Conservation (phyloP, 2,329 filamentous ascomycete species). For the Cephalotrichum gorgonifer region DNA sequence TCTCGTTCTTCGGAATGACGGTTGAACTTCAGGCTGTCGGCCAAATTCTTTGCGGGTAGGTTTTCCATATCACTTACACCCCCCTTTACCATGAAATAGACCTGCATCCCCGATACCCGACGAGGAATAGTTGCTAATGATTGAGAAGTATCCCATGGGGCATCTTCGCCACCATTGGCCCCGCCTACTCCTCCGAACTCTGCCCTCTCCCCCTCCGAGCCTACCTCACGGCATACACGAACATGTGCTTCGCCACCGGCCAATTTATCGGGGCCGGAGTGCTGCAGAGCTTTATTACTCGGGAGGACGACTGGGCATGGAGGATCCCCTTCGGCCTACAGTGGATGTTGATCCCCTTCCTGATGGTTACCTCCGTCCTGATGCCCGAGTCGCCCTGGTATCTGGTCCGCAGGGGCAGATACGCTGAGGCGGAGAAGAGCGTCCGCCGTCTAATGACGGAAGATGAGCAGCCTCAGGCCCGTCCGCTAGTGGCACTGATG, state of each 20-base stretch:
- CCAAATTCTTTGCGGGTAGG: conserved; percentile 29
- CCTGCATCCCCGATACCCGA: neutral
- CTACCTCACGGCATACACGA: conserved; percentile 35
- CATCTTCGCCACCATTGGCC: conserved; percentile 30
- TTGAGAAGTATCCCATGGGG: conserved; percentile 26
- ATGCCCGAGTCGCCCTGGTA: conserved; percentile 26
- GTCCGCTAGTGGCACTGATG: conserved; percentile 60
- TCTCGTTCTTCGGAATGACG: conserved; percentile 32
- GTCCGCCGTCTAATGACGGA: conserved; percentile 52
- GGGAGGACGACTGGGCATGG: conserved; percentile 22
- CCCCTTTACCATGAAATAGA: neutral
- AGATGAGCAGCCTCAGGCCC: conserved; percentile 40
- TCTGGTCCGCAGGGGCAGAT: conserved; percentile 56
- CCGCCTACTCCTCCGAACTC: conserved; percentile 35
- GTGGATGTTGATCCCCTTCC: conserved; percentile 19
- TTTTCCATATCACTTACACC: too few relatives aligned
- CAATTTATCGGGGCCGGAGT: conserved; percentile 32
- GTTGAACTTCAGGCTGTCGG: conserved; percentile 26
- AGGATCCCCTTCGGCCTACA: conserved; percentile 24
- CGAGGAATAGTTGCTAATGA: neutral
- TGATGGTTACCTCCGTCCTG: conserved; percentile 14
- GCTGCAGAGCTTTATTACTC: conserved; percentile 21
- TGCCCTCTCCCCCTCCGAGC: conserved; percentile 25
- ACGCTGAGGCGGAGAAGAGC: conserved; percentile 56
- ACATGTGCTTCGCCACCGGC: conserved; percentile 35